A percentile compares a stretch with the other conserved stretches of the same genome.
These are phyloP conservation scores for Cryptococcus sp. DNA, from an alignment of 1,284 basidiomycete genomes.

Conservation along the genomic window DNA sequence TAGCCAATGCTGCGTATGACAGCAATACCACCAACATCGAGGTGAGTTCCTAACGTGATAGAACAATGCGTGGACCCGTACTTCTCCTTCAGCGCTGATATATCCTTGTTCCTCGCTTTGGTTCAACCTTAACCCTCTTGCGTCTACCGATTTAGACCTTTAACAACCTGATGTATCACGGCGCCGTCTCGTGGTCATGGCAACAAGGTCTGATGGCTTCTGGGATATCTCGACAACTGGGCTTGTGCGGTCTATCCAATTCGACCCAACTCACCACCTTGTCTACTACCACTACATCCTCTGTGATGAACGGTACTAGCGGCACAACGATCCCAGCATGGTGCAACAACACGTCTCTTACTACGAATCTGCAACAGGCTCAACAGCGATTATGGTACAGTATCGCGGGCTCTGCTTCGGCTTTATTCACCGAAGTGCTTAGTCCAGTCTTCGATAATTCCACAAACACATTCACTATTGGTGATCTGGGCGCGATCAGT, in stretches of 20 bases:
- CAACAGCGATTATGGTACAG: constrained; percentile 54
- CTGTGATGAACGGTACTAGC: constrained; percentile 24
- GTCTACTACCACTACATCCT: not conserved
- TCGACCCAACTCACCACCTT: constrained; percentile 17
- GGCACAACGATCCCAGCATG: constrained; percentile 39
- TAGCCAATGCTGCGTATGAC: constrained; percentile 56
- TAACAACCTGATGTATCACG: constrained; percentile 55
- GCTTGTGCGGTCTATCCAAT: constrained; percentile 42
- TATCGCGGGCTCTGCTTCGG: constrained; percentile 49
- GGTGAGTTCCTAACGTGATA: constrained; percentile 14
- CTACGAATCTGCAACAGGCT: constrained; percentile 43
- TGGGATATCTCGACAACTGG: constrained; percentile 53
- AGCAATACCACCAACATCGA: constrained; percentile 50
- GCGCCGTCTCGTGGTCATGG: constrained; percentile 56
- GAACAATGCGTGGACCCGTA: too few species aligned
- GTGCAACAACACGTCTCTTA: constrained; percentile 51
- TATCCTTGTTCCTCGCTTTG: too few species aligned
- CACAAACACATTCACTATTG: constrained; percentile 36
- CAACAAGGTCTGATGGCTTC: constrained; percentile 57
- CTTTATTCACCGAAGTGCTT: constrained; percentile 47
- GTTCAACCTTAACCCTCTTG: not conserved
- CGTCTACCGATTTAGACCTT: constrained; percentile 23
- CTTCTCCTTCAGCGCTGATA: too few species aligned
- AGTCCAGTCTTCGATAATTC: constrained; percentile 29
- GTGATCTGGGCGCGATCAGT: constrained; percentile 42